Base-by-base conservation (phyloP, 768 basidiomycete species). In the Phanerochaete sordida region DNA sequence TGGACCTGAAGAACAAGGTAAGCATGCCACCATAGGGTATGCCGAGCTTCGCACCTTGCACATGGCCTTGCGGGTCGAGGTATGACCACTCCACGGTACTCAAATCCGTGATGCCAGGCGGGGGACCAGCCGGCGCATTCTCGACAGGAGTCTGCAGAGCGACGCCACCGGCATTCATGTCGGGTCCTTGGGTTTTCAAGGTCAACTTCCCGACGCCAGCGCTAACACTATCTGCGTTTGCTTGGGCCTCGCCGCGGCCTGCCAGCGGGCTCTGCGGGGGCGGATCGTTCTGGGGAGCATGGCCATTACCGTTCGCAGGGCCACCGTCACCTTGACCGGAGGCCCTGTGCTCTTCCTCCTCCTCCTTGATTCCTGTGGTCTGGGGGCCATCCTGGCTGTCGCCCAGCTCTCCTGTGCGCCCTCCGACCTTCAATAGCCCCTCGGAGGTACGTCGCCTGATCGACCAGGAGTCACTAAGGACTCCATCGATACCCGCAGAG, bases 61-160 rank as follows among this genome's bases (percentile, higher is more conserved):
- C 77, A 60, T 89, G 84, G n/a, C 95, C 93, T 65, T 90, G 84
- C 21, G 93, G 94, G 70, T 98, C 95, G 52, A 93, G 83, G 73
- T 98, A 98, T 24, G 86, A 90, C 95, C 95, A 98, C 70, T 92
- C 86, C 23, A 95, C 73, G 63, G 73, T 80, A 28, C 81, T 78
- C 31, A 83, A 76, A 74, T 89, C 88, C 47, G 73, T 62, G 43
- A 80, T 65, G 51, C 79, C 81, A 54, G 81, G 79, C 51, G 81
- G 81, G 7, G 56, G 49, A 2, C 49, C 57, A 7, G 49, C 21
- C 50, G 61, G 59, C 1, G 48, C 37, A n/a, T 26, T 24, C 30
- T 59, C 45, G 2, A 39, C 37, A 26, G 50, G 49, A 15, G 62
- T 56, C 15, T 16, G 19, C 24, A 35, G 23, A 9, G 21, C 23